A percentile compares a stretch with the other conserved stretches of the same genome.
These are phyloP conservation scores for Poa annua DNA, from an alignment of 176 grass and related monocot species.

Conservation along the genomic window DNA sequence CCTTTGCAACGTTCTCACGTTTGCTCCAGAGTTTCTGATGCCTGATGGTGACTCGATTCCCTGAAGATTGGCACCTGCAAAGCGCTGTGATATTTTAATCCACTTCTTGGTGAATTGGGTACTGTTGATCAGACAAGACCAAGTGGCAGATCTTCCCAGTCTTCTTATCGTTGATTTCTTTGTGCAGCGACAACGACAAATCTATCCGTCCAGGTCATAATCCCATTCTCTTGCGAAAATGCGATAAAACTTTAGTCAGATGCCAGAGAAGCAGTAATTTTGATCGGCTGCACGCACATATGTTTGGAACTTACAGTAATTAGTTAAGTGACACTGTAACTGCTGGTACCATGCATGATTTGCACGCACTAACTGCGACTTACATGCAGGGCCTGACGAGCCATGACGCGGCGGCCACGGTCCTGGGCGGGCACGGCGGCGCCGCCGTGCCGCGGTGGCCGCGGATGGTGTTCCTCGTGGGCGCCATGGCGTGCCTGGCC, in stretches of 20 bases:
- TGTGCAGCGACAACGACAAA: background rate
- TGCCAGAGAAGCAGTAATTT: too few species aligned
- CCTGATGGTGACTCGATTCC: background rate
- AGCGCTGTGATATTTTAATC: constrained; percentile 12
- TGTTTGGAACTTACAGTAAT: background rate
- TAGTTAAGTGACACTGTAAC: background rate
- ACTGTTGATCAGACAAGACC: constrained; percentile 17
- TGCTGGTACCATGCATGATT: too few species aligned
- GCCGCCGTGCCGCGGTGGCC: constrained; percentile 70
- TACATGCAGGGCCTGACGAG: constrained; percentile 33
- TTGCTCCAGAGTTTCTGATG: background rate
- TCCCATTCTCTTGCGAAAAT: background rate
- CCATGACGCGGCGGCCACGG: constrained; percentile 2
- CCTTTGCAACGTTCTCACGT: background rate
- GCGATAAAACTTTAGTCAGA: background rate
- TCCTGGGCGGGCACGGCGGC: background rate
- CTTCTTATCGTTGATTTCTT: constrained; percentile 8
- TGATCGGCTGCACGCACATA: background rate
- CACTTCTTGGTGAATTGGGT: background rate
- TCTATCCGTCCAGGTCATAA: background rate
- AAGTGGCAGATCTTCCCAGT: constrained; percentile 2
- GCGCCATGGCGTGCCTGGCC: constrained; percentile 80
- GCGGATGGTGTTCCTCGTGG: constrained; percentile 72
- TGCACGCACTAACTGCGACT: background rate
- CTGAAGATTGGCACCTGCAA: background rate